phyloP scores from a whole-genome alignment of 352 stramenopile species.

The Phytophthora colocasiae region DNA sequence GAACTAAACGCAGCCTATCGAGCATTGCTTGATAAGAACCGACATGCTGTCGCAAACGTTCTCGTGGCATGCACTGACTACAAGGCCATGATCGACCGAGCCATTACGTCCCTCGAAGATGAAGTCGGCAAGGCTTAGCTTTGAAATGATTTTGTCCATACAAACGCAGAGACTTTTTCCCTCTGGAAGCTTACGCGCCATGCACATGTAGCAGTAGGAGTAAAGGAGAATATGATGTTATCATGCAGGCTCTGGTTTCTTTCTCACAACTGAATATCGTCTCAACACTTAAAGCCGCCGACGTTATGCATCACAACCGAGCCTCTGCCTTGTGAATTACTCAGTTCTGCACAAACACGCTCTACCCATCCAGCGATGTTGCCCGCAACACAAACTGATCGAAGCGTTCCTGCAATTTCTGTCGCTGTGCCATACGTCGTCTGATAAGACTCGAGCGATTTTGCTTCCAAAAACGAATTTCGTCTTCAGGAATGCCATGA shows the following conservation, averaged over 20 bases:
- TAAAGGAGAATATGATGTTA: slow-evolving; percentile 34
- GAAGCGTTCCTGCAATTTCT: slow-evolving; percentile 88
- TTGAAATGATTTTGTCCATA: slow-evolving; percentile 25
- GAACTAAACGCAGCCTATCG: slow-evolving; percentile 63
- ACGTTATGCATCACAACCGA: slow-evolving; percentile 1
- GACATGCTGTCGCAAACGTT: slow-evolving; percentile 64
- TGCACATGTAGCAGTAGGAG: slow-evolving; percentile 27
- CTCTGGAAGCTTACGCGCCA: slow-evolving; percentile 19
- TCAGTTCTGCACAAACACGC: slow-evolving; percentile 22
- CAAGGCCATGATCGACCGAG: slow-evolving; percentile 66
- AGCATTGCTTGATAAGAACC: slow-evolving; percentile 63
- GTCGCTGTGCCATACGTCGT: slow-evolving; percentile 79
- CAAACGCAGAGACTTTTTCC: slow-evolving; percentile 12
- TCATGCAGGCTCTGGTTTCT: slow-evolving; percentile 29
- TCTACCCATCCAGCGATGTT: slow-evolving; percentile 49
- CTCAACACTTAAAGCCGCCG: slow-evolving; percentile 4
- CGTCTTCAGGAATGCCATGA: slow-evolving; percentile 82
- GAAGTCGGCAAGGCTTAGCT: slow-evolving; percentile 61
- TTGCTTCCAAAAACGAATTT: slow-evolving; percentile 89
- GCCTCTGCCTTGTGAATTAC: slow-evolving; percentile 19
- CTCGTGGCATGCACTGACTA: slow-evolving; percentile 72
- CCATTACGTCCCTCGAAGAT: slow-evolving; percentile 65
- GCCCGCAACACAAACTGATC: slow-evolving; percentile 84
- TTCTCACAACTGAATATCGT: slow-evolving; percentile 12
- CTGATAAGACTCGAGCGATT: slow-evolving; percentile 79